A percentile compares a stretch with the other conserved stretches of the same genome.
Conservation (phyloP, 2,329 filamentous ascomycete species). For the Penicillium decumbens region DNA sequence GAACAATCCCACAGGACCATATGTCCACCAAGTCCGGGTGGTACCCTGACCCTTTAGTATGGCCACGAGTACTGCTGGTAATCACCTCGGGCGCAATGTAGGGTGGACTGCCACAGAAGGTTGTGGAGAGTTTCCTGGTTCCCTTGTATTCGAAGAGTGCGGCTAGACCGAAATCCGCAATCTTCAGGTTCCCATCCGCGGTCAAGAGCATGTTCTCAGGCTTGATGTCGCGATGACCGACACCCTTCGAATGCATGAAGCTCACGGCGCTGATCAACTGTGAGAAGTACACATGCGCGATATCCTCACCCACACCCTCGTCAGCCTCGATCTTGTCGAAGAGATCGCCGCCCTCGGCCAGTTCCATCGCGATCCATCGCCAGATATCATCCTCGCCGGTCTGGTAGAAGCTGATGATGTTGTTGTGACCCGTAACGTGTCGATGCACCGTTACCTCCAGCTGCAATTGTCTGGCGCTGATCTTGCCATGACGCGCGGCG, state of each 20-base stretch:
- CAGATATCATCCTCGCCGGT: constrained; percentile 79
- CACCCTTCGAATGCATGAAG: constrained; percentile 94
- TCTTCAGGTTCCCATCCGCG: constrained; percentile 77
- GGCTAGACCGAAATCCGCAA: constrained; percentile 94
- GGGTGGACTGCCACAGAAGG: constrained; percentile 90
- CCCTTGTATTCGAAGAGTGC: constrained; percentile 90
- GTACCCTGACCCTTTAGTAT: constrained; percentile 45
- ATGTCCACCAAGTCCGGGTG: constrained; percentile 77
- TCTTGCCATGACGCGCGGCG: constrained; percentile 79
- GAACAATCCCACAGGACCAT: constrained; percentile 97
- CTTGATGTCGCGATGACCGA: constrained; percentile 87
- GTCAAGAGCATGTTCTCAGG: constrained; percentile 94
- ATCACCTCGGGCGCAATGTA: constrained; percentile 95
- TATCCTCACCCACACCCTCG: constrained; percentile 86
- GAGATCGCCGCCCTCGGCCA: constrained; percentile 87
- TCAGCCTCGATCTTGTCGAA: constrained; percentile 99
- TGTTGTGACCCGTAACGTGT: constrained; percentile 80
- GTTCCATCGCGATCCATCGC: constrained; percentile 98
- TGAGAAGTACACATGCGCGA: constrained; percentile 93
- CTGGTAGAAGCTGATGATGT: constrained; percentile 89
- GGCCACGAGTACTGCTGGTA: constrained; percentile 49
- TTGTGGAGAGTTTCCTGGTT: constrained; percentile 72
- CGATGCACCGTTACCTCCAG: constrained; percentile 90
- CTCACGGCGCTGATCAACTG: constrained; percentile 86
- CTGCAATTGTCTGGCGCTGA: constrained; percentile 81